Percentiles rank a stretch among this genome's conserved stretches.
phyloP scores from a whole-genome alignment of 1,284 basidiomycete species.

The Ganoderma resinaceum region DNA sequence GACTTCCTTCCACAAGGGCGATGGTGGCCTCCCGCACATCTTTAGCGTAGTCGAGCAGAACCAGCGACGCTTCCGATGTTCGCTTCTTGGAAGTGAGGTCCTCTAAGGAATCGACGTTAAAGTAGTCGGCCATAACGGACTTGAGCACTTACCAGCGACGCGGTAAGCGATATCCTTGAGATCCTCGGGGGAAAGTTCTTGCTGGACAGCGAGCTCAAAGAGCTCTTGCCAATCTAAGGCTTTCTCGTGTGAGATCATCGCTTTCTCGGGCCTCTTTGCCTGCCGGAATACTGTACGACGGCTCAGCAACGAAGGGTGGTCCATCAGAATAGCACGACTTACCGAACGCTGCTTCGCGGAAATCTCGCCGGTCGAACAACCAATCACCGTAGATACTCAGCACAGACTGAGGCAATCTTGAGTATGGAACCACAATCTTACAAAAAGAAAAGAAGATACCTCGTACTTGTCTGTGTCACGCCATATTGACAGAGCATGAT shows the following conservation, averaged over 20 bases:
- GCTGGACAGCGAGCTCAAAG: slow-evolving; percentile 77
- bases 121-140: too few relatives aligned
- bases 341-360: slow-evolving; percentile 86
- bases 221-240: slow-evolving; percentile 90
- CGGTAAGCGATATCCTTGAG: slow-evolving; percentile 73
- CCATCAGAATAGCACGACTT: slow-evolving; percentile 32
- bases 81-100: slow-evolving; percentile 83
- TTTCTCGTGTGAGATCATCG: slow-evolving; percentile 87
- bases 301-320: neutral
- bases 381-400: slow-evolving; percentile 88
- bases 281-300: slow-evolving; percentile 72
- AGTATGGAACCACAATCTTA: neutral
- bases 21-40: slow-evolving; percentile 85
- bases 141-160: slow-evolving; percentile 66
- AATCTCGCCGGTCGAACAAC: slow-evolving; percentile 86
- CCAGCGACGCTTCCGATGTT: slow-evolving; percentile 80
- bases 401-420: slow-evolving; percentile 44
- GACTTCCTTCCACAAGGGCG: slow-evolving; percentile 80
- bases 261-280: slow-evolving; percentile 68
- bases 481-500: slow-evolving; percentile 79
- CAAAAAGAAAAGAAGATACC: slow-evolving; percentile 48
- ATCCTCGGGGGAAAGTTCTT: slow-evolving; percentile 55
- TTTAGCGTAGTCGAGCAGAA: slow-evolving; percentile 86
- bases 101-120: slow-evolving; percentile 53
- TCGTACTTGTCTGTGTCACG: slow-evolving; percentile 65